phyloP scores from a whole-genome alignment of 345 rosid species.

The Eucalyptus cloeziana region DNA sequence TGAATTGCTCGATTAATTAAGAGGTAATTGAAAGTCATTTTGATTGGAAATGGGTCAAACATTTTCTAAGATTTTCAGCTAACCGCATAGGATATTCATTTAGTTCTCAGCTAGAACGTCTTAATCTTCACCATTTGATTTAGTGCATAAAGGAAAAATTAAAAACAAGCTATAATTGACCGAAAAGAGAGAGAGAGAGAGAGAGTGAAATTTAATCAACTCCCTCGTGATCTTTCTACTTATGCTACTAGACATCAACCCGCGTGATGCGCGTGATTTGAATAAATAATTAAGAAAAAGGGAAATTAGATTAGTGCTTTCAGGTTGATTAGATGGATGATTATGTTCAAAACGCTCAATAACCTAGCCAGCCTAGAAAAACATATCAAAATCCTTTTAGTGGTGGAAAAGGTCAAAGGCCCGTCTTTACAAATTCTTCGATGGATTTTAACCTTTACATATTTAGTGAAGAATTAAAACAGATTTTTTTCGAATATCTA shows the following conservation, averaged over 20 bases:
- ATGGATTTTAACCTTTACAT: background rate
- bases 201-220: background rate
- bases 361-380: background rate
- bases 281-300: background rate
- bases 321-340: background rate
- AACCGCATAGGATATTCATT: background rate
- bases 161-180: background rate
- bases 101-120: background rate
- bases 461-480: background rate
- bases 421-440: background rate
- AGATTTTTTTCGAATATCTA: background rate
- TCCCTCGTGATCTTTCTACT: background rate
- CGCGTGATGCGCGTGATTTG: background rate
- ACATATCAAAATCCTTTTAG: background rate
- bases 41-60: background rate
- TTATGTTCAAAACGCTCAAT: background rate
- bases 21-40: background rate
- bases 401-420: background rate
- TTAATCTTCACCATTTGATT: background rate
- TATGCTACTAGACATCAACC: background rate
- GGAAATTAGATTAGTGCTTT: background rate
- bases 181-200: background rate
- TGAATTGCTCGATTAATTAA: background rate
- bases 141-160: background rate
- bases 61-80: background rate